Base-by-base conservation (phyloP, 169 alveolate species). In the Cryptosporidium meleagridis region DNA sequence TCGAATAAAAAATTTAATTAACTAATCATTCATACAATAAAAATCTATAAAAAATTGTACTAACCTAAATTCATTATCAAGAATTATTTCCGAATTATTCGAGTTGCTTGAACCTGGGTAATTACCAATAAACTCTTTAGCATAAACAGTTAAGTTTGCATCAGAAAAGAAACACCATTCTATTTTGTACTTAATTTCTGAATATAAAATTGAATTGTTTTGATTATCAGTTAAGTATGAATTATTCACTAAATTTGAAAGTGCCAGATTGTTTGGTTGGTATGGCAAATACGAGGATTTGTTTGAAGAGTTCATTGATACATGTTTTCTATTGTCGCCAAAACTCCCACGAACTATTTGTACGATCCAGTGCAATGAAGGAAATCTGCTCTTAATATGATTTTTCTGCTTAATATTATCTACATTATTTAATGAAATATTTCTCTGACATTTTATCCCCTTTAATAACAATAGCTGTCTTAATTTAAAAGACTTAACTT, bases 381-480 rank as follows among this genome's bases (percentile, higher is more conserved):
- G 52, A 55, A 73, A 37, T 23, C 52, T 73, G 12, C 70, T 73
- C 26, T 39, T 80, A 14, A 62, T 41, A 26, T 45, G 41, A 48
- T 14, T 80, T 80, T 41, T 59, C 16, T 45, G 45, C 33, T 80
- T 80, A 2, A 44, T 23, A 12, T 5, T 16, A 62, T 80, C 75
- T 14, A n/a, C 23, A 67, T 29, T 80, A 41, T 65, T 80, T 14
- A 53, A 39, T 18, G 31, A 37, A 7, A 75, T 75, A 18, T 65
- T 80, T 80, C 89, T 80, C 45, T 61, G 75, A 31, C 89, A 80
- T 31, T 41, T 80, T n/a, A 80, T 62, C n/a, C 89, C 89, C 9
- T 80, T 80, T 41, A 41, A 44, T n/a, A 59, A n/a, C 41, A 80
- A 62, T 53, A 80, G 4, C 62, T 80, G 89, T 75, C 62, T 80